These are phyloP conservation scores for Tuber calosporum DNA, from an alignment of 495 filamentous ascomycete species.

Conservation along the genomic window DNA sequence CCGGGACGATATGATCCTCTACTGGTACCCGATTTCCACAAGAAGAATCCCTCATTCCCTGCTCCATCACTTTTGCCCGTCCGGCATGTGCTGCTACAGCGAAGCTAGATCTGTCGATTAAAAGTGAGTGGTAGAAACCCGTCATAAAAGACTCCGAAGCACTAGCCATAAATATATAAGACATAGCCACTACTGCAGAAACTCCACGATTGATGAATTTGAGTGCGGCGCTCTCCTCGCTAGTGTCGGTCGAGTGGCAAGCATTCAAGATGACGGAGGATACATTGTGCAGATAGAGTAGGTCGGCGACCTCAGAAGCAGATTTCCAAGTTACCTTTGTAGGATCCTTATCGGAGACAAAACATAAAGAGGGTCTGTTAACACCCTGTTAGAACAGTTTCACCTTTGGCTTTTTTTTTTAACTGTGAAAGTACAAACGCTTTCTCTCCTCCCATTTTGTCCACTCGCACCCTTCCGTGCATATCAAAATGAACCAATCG, in stretches of 20 bases:
- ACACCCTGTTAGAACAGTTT: background rate
- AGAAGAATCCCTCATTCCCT: slow-evolving; percentile 13
- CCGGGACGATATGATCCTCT: slow-evolving; percentile 23
- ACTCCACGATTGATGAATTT: slow-evolving; percentile 13
- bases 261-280: slow-evolving; percentile 24
- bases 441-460: slow-evolving; percentile 6
- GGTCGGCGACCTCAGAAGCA: slow-evolving; percentile 16
- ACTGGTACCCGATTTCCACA: slow-evolving; percentile 16
- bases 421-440: background rate
- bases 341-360: slow-evolving; percentile 22
- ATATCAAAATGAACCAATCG: slow-evolving; percentile 29
- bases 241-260: slow-evolving; percentile 8
- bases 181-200: slow-evolving; percentile 21
- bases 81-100: slow-evolving; percentile 20
- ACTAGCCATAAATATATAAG: slow-evolving; percentile 12
- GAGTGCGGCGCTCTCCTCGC: slow-evolving; percentile 18
- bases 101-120: slow-evolving; percentile 16
- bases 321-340: slow-evolving; percentile 19
- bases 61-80: slow-evolving; percentile 17
- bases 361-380: slow-evolving; percentile 3
- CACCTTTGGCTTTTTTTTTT: background rate
- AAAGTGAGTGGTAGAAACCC: slow-evolving; percentile 18
- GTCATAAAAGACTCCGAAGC: slow-evolving; percentile 23
- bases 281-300: slow-evolving; percentile 12
- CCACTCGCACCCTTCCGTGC: slow-evolving; percentile 17